A percentile compares a stretch with the other conserved stretches of the same genome.
phyloP scores from a whole-genome alignment of 768 basidiomycete species.

The Amyloporia xantha region DNA sequence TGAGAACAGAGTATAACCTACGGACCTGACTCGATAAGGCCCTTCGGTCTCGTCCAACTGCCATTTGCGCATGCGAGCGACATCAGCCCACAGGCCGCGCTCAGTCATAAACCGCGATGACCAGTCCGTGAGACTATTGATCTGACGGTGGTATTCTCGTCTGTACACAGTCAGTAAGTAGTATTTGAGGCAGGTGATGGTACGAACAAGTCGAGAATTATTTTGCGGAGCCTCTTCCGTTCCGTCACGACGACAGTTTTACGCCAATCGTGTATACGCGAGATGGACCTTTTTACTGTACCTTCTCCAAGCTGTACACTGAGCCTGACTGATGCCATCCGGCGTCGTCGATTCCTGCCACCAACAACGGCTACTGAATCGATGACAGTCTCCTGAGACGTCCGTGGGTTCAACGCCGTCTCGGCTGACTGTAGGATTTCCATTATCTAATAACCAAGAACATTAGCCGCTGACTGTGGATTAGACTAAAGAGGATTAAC shows the following conservation, averaged over 20 bases:
- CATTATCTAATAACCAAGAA: conserved; percentile 55
- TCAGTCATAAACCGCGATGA: conserved; percentile 59
- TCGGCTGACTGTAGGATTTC: conserved; percentile 52
- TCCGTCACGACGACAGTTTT: conserved; percentile 62
- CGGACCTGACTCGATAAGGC: conserved; percentile 76
- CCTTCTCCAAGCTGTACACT: conserved; percentile 60
- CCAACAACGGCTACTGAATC: conserved; percentile 48
- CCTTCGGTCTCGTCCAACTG: conserved; percentile 89
- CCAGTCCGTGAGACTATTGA: conserved; percentile 55
- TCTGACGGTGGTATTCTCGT: conserved; percentile 70
- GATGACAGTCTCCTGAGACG: conserved; percentile 40
- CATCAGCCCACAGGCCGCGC: conserved; percentile 74
- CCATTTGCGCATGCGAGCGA: conserved; percentile 50
- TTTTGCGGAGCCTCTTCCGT: conserved; percentile 65
- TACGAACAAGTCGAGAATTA: conserved; percentile 63
- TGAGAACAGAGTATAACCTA: too few species aligned
- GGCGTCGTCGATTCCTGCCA: conserved; percentile 43
- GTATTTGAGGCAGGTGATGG: not conserved
- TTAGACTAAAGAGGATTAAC: conserved; percentile 9
- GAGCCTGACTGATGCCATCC: conserved; percentile 49
- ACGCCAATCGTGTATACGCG: conserved; percentile 67
- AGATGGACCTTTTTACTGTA: conserved; percentile 54
- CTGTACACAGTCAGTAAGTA: conserved; percentile 30
- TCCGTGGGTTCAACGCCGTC: conserved; percentile 39
- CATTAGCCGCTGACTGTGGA: too few species aligned